phyloP scores from a whole-genome alignment of 345 rosid genomes.

The Brassica juncea region DNA sequence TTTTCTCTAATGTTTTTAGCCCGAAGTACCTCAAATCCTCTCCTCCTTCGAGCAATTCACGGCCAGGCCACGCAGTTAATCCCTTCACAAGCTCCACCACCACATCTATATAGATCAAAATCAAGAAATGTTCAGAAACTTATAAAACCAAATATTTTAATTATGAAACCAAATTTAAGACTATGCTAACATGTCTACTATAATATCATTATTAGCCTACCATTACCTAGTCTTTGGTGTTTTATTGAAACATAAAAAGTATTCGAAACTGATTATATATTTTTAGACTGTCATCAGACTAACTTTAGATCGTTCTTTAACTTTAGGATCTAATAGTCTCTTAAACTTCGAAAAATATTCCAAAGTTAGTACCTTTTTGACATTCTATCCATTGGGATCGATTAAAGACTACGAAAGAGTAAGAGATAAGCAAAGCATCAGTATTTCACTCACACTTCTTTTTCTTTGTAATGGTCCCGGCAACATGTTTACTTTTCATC shows the following conservation, averaged over 20 bases:
- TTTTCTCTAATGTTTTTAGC: constrained; percentile 54
- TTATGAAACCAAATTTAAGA: background rate
- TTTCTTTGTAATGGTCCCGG: constrained; percentile 81
- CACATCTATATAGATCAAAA: constrained; percentile 49
- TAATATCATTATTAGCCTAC: background rate
- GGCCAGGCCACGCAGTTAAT: constrained; percentile 76
- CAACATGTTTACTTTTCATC: constrained; percentile 87
- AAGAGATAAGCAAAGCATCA: constrained; percentile 37
- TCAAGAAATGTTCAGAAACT: background rate
- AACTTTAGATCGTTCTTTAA: constrained; percentile 16
- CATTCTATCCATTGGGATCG: constrained; percentile 22
- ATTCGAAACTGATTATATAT: constrained; percentile 13
- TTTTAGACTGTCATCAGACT: background rate
- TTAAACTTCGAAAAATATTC: background rate
- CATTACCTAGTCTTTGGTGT: background rate
- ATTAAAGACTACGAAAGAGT: constrained; percentile 29
- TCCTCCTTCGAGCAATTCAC: constrained; percentile 69
- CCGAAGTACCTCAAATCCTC: constrained; percentile 74
- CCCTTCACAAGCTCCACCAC: constrained; percentile 63
- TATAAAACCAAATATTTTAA: background rate
- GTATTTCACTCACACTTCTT: constrained; percentile 63
- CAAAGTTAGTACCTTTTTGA: constrained; percentile 24
- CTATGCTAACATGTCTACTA: background rate
- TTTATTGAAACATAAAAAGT: background rate
- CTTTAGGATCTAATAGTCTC: constrained; percentile 29